Evolutionary conservation across 192 early-diverging fungal genomes (phyloP), one percentile per base, ranked within the genome.

Genomic region (Coemansia sp.): DNA sequence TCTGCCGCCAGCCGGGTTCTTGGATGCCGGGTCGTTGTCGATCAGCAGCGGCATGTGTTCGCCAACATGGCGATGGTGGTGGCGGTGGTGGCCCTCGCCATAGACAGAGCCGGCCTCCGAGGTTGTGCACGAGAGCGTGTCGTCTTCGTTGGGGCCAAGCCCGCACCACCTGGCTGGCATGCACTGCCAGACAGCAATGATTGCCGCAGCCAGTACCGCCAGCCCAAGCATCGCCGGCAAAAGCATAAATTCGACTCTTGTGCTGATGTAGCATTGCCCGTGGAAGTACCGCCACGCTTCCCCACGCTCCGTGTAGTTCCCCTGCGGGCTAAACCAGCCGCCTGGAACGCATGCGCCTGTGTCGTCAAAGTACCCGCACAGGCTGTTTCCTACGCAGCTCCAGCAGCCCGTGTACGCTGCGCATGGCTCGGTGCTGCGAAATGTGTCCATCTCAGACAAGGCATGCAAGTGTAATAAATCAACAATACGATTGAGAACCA

Each of bases 11-110:
- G 19, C 55, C 5, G 59, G 9, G 9, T 34, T 17, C 36, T 59
- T 53, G 8, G 62, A 65, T 9, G 32, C 62, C 2, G 79, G 79
- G 23, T 82, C 79, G 23, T 76, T 82, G 69, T 82, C 79, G 20
- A 82, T 76, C 2, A 82, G 75, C 50, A 82, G 54, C 48, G 79
- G 79, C 48, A 54, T 65, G 48, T 69, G 69, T 22, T 81, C 78
- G 34, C 65, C 60, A 7, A 34, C 33, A 17, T 55, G 54, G 34
- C 36, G 42, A 17, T 65, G 62, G 36, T 61, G 38, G 25, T 53
- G 64, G 19, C 46, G 53, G 53, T 61, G 48, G 60, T 62, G 49
- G 36, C 29, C 23, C 25, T 48, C 46, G 9, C 46, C 46, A 9
- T 17, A 32, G 13, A 17, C 9, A 5, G 42, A 45, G 34, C 62